Percentiles rank a stretch among this genome's conserved stretches.
phyloP scores from a whole-genome alignment of 345 rosid species.

The Salix viminalis region DNA sequence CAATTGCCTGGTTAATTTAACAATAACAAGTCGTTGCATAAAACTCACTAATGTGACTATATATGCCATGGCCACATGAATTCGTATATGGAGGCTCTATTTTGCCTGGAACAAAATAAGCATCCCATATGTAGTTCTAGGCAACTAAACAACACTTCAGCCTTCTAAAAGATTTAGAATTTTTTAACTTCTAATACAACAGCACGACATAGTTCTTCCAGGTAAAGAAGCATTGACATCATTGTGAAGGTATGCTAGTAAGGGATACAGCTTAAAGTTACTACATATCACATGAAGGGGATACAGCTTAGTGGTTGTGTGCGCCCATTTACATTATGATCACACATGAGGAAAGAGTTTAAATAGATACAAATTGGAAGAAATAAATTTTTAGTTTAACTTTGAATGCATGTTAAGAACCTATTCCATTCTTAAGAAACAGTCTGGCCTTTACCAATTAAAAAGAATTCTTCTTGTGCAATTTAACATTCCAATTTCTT shows the following conservation, averaged over 20 bases:
- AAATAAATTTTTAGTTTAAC: not conserved
- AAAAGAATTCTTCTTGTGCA: too few relatives aligned
- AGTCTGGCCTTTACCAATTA: not conserved
- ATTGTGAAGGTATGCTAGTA: not conserved
- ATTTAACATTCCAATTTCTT: not conserved
- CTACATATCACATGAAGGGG: not conserved
- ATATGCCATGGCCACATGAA: not conserved
- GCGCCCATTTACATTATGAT: not conserved
- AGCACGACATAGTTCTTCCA: not conserved
- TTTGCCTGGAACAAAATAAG: not conserved
- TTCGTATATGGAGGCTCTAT: not conserved
- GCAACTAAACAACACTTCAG: not conserved
- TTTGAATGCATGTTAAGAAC: not conserved
- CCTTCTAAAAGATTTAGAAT: not conserved
- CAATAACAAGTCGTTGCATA: constrained; percentile 1
- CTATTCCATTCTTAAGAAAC: not conserved
- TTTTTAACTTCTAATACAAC: not conserved
- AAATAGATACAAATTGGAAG: not conserved
- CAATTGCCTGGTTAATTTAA: constrained; percentile 60
- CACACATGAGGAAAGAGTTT: not conserved
- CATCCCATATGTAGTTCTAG: not conserved
- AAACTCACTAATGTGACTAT: not conserved
- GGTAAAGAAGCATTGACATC: not conserved
- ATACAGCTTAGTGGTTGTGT: not conserved
- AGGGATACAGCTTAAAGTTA: too few relatives aligned